These are phyloP conservation scores for Tricholoma sp. DNA, from an alignment of 768 basidiomycete species.

Conservation along the genomic window DNA sequence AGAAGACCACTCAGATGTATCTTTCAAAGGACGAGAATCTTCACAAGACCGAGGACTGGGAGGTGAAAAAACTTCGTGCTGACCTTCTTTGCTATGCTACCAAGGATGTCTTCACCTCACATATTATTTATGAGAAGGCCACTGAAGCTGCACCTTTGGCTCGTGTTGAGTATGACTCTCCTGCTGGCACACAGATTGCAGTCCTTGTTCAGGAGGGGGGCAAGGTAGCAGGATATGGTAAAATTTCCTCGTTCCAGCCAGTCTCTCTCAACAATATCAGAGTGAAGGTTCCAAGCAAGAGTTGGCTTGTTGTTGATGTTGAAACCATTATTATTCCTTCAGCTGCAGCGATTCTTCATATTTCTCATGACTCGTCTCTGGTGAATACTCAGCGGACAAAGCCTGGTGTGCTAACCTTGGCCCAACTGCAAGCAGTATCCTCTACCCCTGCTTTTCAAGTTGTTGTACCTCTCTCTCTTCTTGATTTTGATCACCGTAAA, in stretches of 20 bases:
- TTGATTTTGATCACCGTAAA: neutral
- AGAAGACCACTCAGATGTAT: constrained; percentile 1
- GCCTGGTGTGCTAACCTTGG: constrained; percentile 2
- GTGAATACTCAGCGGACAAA: neutral
- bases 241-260: constrained; percentile 5
- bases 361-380: neutral
- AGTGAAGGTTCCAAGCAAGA: constrained; percentile 7
- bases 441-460: neutral
- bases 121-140: neutral
- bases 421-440: constrained; percentile 1
- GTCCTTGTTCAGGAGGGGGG: constrained; percentile 15
- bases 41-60: constrained; percentile 15
- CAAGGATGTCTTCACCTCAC: neutral
- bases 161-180: neutral
- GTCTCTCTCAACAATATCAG: neutral
- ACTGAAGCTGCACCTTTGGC: neutral
- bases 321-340: constrained; percentile 4
- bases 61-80: constrained; percentile 4
- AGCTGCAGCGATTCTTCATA: constrained; percentile 9
- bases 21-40: constrained; percentile 2
- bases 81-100: constrained; percentile 1
- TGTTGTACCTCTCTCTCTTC: neutral
- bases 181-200: constrained; percentile 10
- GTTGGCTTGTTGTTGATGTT: constrained; percentile 10
- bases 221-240: constrained; percentile 6